phyloP scores from a whole-genome alignment of 495 filamentous ascomycete genomes.

The Lasiosphaeris hirsuta region DNA sequence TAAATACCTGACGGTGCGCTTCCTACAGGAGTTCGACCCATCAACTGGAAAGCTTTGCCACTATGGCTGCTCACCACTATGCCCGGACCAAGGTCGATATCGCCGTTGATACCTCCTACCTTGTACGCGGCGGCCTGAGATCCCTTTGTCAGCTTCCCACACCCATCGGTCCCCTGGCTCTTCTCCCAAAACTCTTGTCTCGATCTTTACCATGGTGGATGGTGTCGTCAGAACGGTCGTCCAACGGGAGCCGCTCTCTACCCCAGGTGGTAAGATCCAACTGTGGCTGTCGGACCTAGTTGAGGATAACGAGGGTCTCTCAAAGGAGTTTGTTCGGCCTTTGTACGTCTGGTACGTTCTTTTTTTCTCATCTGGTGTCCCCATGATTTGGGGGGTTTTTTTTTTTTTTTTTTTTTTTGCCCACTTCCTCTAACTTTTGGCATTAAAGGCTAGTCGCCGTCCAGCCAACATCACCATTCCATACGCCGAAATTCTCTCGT shows the following conservation, averaged over 20 bases:
- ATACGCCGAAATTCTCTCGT: conserved; percentile 1
- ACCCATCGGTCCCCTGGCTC: conserved; percentile 5
- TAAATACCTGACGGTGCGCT: too few relatives aligned
- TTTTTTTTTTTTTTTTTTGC: too few relatives aligned
- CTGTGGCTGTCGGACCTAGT: conserved; percentile 7
- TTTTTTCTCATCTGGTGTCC: too few relatives aligned
- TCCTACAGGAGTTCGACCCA: too few relatives aligned
- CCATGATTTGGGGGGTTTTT: too few relatives aligned
- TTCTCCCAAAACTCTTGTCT: background rate
- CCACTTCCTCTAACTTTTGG: too few relatives aligned
- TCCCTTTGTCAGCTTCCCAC: background rate
- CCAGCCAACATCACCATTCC: conserved; percentile 7
- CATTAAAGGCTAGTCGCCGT: background rate
- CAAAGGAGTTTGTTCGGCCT: conserved; percentile 1
- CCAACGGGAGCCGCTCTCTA: conserved; percentile 5
- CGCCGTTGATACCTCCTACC: too few relatives aligned
- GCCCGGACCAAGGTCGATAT: too few relatives aligned
- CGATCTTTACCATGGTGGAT: conserved; percentile 1
- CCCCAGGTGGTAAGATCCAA: conserved; percentile 2
- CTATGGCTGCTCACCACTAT: too few relatives aligned
- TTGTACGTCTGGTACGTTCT: conserved; percentile 7
- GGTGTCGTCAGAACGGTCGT: background rate
- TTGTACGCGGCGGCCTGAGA: background rate
- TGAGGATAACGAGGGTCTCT: conserved; percentile 3
- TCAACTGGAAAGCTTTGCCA: too few relatives aligned